Base-by-base conservation (phyloP, 139 green algal species). In the Chloropicon primus region DNA sequence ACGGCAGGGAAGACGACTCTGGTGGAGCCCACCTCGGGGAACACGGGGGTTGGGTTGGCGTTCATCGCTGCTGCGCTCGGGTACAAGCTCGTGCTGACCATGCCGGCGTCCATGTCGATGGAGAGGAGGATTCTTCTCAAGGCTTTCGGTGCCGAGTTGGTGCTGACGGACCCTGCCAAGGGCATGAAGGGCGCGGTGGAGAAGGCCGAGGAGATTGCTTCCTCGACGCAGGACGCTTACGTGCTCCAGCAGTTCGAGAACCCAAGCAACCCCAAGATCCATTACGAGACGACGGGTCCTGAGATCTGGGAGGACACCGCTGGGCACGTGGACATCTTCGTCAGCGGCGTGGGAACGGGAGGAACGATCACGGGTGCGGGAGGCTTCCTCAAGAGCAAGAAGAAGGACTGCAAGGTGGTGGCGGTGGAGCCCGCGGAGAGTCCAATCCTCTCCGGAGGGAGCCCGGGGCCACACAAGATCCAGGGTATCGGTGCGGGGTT, bases 181-280 rank as follows among this genome's bases (percentile, higher is more conserved):
- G 89, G 90, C n/a, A 94, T 94, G 90, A 94, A 95, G 83, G 87
- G 85, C 21, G 93, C 93, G 23, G 89, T 99, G 2, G 76, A 81
- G 25, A 97, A 96, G 88, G 94, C 94, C 1, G 88, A 96, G 84
- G 88, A 98, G 84, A 92, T 99, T 53, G 86, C 90, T 26, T 80
- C 75, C 53, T 82, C 80, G 27, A 97, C 88, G 0, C 79, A 85
- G 0, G 83, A 92, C 82, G 82, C 90, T 0, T 97, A 91, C 88
- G 93, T 97, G 79, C 90, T 98, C 80, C 93, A 98, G 87, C 95
- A 99, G 85, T 98, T 99, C 86, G 91, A 99, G 85, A 99, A 98
- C 88, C 89, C 92, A 26, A 89, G 91, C 82, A 98, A 98, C 85
- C 88, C 91, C 0, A 82, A 90, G 5, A 82, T 85, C 74, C 94